These are phyloP conservation scores for Phascolomyces articulosus DNA, from an alignment of 371 early-diverging fungal species.

Conservation along the genomic window DNA sequence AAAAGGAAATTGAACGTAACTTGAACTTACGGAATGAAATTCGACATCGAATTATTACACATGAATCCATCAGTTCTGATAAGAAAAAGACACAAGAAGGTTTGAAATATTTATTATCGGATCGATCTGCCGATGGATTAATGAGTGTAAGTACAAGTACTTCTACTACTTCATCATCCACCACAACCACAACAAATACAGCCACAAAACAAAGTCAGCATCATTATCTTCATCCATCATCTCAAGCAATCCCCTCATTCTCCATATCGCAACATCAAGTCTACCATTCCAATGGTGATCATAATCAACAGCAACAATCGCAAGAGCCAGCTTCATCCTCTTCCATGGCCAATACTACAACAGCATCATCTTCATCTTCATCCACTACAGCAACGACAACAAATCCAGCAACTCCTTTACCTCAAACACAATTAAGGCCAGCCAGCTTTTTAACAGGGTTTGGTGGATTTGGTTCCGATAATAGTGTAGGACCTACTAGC, in stretches of 20 bases:
- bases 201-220: slow-evolving; percentile 1
- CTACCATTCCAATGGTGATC: background rate
- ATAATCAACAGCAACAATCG: slow-evolving; percentile 14
- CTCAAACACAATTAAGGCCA: slow-evolving; percentile 32
- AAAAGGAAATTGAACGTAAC: slow-evolving; percentile 57
- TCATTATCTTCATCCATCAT: slow-evolving; percentile 12
- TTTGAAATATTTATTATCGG: slow-evolving; percentile 51
- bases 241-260: background rate
- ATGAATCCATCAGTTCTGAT: slow-evolving; percentile 36
- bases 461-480: slow-evolving; percentile 32
- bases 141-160: slow-evolving; percentile 12
- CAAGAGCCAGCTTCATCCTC: background rate
- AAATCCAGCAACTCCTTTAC: background rate
- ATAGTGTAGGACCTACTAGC: slow-evolving; percentile 23
- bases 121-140: slow-evolving; percentile 29
- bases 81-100: slow-evolving; percentile 51
- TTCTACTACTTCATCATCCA: slow-evolving; percentile 29
- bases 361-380: background rate
- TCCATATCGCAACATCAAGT: background rate
- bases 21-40: slow-evolving; percentile 46
- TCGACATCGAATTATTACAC: slow-evolving; percentile 49
- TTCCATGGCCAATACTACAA: background rate
- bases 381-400: slow-evolving; percentile 3
- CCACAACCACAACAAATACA: slow-evolving; percentile 12
- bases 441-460: slow-evolving; percentile 50